A percentile compares a stretch with the other conserved stretches of the same genome.
phyloP scores from a whole-genome alignment of 768 basidiomycete genomes.

The Termitomyces sp. region DNA sequence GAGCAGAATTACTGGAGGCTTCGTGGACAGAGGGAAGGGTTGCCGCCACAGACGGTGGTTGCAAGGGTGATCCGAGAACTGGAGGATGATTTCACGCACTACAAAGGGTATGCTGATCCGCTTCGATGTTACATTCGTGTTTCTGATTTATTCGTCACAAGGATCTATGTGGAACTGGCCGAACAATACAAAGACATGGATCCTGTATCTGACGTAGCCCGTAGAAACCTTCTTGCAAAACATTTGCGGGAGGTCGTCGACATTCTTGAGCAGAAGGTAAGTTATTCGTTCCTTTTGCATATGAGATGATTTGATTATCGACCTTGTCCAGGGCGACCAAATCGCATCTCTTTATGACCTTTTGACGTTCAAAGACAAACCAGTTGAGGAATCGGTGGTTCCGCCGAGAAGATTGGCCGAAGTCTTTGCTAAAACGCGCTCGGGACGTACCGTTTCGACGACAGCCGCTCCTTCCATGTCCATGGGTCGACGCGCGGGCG shows the following conservation, averaged over 20 bases:
- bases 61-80: slow-evolving; percentile 79
- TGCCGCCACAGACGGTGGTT: slow-evolving; percentile 87
- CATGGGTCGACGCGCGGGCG: neutral
- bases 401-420: slow-evolving; percentile 10
- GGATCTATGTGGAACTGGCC: slow-evolving; percentile 85
- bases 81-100: slow-evolving; percentile 93
- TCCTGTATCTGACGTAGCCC: slow-evolving; percentile 71
- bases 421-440: neutral
- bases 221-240: slow-evolving; percentile 80
- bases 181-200: slow-evolving; percentile 93
- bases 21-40: slow-evolving; percentile 27
- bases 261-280: slow-evolving; percentile 85
- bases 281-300: neutral
- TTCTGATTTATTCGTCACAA: slow-evolving; percentile 23
- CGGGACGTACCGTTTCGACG: slow-evolving; percentile 5
- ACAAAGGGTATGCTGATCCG: slow-evolving; percentile 68
- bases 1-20: slow-evolving; percentile 23
- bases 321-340: slow-evolving; percentile 70
- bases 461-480: slow-evolving; percentile 8
- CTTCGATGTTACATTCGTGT: slow-evolving; percentile 1
- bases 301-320: neutral
- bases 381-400: slow-evolving; percentile 23
- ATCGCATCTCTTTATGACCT: slow-evolving; percentile 89
- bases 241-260: slow-evolving; percentile 92
- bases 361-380: slow-evolving; percentile 70